Base-by-base conservation (phyloP, 1,139 yeast species). In the Debaryomycetaceae sp. region DNA sequence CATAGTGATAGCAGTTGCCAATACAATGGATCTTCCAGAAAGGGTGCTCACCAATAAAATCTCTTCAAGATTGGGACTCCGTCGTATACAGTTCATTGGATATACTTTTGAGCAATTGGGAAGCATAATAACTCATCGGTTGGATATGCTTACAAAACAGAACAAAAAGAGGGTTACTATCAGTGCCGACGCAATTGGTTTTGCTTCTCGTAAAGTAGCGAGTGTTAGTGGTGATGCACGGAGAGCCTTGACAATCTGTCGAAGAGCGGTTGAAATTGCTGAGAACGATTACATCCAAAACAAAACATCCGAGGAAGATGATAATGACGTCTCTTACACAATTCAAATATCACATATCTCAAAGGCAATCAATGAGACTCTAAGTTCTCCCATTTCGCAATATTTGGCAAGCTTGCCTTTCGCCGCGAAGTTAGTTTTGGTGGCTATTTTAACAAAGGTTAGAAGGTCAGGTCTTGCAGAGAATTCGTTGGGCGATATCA, bases 201-300 rank as follows among this genome's bases (percentile, higher is more conserved):
- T 87, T 70, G 97, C 97, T 0, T 82, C 97, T 1, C 78, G 97
- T 63, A 90, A 90, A 63, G 95, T 93, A 38, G 97, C 98, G 6
- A 84, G 95, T 66, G 97, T 93, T 5, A 87, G 95, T 62, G 99
- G 99, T 46, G 99, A 93, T 70, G 99, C 98, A 1, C 75, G 99
- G 56, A 74, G 98, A 51, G 98, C 97, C 0, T 70, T 95, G 45
- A 87, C 87, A 47, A 87, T 93, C 13, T 87, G 97, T 59, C 77
- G 95, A 38, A 71, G 98, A 48, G 97, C 98, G 0, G 87, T 91
- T 6, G 97, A 90, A 59, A 72, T 91, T 36, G 97, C 97, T 0
- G 95, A 87, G 56, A 64, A 64, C 45, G 83, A 80, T 48, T 81
- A 51, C 38, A 43, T 49, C 23, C 40, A 46, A 46, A 51, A 34